These are phyloP conservation scores for Fusarium clavum DNA, from an alignment of 2,329 filamentous ascomycete species.

Conservation along the genomic window DNA sequence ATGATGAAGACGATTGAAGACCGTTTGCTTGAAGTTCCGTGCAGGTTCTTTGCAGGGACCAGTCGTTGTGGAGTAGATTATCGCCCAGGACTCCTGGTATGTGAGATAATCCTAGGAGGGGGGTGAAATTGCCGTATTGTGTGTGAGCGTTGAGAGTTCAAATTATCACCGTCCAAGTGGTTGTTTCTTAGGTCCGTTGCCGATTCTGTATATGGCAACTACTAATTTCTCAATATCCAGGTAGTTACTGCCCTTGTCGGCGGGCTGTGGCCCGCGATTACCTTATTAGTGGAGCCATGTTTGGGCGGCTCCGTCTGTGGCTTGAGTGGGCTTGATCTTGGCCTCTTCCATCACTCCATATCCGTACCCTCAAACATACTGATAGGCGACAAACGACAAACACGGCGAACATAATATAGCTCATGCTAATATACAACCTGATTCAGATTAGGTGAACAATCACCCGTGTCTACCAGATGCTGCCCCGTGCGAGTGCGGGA, in stretches of 20 bases:
- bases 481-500: not conserved
- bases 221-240: constrained; percentile 37
- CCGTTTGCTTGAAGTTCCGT: constrained; percentile 14
- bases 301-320: constrained; percentile 31
- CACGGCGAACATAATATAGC: not conserved
- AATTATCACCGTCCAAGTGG: constrained; percentile 4
- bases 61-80: constrained; percentile 17
- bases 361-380: not conserved
- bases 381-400: not conserved
- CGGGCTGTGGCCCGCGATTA: constrained; percentile 23
- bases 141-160: constrained; percentile 7
- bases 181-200: constrained; percentile 8
- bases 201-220: constrained; percentile 27
- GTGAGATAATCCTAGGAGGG: constrained; percentile 6
- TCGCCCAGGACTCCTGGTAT: not conserved
- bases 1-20: constrained; percentile 24
- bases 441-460: not conserved
- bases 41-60: constrained; percentile 6
- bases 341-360: not conserved
- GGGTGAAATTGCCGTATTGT: constrained; percentile 1
- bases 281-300: constrained; percentile 29
- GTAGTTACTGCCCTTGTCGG: constrained; percentile 21
- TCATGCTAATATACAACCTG: not conserved
- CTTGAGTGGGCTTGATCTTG: constrained; percentile 9
- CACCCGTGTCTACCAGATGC: not conserved